Conservation (phyloP, 129 eudicot genomes). For the Solidago caesia region DNA sequence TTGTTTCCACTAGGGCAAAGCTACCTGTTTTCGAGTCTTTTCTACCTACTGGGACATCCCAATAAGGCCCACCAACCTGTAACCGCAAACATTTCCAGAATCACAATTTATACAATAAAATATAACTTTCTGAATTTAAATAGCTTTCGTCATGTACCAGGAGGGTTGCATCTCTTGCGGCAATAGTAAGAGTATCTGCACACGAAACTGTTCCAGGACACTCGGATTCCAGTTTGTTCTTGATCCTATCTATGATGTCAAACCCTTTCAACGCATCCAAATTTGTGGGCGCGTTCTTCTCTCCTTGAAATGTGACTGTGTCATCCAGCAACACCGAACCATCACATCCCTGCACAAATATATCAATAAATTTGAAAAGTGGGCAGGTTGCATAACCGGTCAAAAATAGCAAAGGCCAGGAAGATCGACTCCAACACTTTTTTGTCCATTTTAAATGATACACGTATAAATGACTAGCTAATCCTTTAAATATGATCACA, state of each 20-base stretch:
- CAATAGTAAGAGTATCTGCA: slow-evolving; percentile 80
- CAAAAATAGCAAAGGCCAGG: neutral
- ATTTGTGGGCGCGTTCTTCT: slow-evolving; percentile 68
- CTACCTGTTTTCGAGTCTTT: slow-evolving; percentile 72
- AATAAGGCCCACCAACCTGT: slow-evolving; percentile 95
- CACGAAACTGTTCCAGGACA: slow-evolving; percentile 87
- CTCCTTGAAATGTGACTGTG: slow-evolving; percentile 67
- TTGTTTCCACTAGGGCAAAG: slow-evolving; percentile 45
- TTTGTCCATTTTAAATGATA: neutral
- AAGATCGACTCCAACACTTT: neutral
- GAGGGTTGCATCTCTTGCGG: slow-evolving; percentile 81
- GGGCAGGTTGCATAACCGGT: neutral
- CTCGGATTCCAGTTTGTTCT: slow-evolving; percentile 77
- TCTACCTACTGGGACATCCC: slow-evolving; percentile 83
- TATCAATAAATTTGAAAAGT: neutral
- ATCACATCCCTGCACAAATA: slow-evolving; percentile 71
- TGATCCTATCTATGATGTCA: slow-evolving; percentile 68
- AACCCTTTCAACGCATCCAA: slow-evolving; percentile 66
- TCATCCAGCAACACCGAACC: slow-evolving; percentile 86
- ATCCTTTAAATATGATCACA: neutral
- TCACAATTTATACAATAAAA: neutral
- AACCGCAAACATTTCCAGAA: neutral
- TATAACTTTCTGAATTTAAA: neutral
- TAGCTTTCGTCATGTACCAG: slow-evolving; percentile 42
- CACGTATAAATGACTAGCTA: no score